Conservation (phyloP, 352 stramenopile genomes). For the Vaucheria bursata region DNA sequence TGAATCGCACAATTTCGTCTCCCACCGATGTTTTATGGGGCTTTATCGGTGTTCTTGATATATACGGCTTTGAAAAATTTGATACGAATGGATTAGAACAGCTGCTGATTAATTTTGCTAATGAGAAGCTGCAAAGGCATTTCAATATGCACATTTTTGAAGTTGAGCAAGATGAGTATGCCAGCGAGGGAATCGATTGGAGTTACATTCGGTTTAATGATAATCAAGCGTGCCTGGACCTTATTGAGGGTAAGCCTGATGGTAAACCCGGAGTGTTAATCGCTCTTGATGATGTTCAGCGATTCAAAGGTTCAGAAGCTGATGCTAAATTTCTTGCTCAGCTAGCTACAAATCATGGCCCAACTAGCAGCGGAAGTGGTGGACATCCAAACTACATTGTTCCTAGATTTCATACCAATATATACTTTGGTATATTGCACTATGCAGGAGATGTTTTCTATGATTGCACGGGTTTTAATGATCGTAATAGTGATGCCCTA, state of each 20-base stretch:
- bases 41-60: constrained; percentile 91
- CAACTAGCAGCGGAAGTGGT: not conserved
- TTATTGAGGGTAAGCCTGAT: constrained; percentile 82
- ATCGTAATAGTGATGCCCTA: constrained; percentile 46
- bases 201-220: constrained; percentile 96
- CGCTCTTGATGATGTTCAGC: constrained; percentile 36
- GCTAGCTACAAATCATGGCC: constrained; percentile 16
- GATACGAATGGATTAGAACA: constrained; percentile 76
- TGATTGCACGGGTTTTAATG: constrained; percentile 33
- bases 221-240: constrained; percentile 91
- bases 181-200: constrained; percentile 86
- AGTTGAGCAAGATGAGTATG: constrained; percentile 93
- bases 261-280: constrained; percentile 33
- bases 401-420: constrained; percentile 23
- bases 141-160: constrained; percentile 68
- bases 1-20: constrained; percentile 56
- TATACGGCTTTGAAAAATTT: constrained; percentile 98
- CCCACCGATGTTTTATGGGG: constrained; percentile 15
- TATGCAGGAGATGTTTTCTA: constrained; percentile 48
- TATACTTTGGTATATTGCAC: constrained; percentile 25
- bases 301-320: constrained; percentile 29
- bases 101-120: constrained; percentile 82
- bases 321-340: constrained; percentile 34
- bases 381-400: constrained; percentile 32
- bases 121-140: constrained; percentile 75